Evolutionary conservation across 352 stramenopile species (phyloP), one percentile per base, ranked within the genome.

Genomic region (Phytophthora hybrid): DNA sequence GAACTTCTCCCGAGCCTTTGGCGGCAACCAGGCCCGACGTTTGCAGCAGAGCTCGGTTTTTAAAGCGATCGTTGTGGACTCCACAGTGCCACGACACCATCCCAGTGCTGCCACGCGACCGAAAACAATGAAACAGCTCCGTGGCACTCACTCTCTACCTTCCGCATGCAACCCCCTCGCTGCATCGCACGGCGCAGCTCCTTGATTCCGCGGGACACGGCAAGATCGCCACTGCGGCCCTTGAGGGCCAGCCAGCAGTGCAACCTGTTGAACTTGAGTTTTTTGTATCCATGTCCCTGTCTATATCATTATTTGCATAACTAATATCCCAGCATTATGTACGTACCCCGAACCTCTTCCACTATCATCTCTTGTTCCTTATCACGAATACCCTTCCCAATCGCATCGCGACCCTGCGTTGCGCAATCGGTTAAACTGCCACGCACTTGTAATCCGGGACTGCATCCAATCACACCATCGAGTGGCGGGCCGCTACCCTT

Each of bases 401-500:
- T 19, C 9, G n/a, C 26, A 2, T 59, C 19, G 19, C 14, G 18
- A 59, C 53, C 23, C 18, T 31, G 4, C 18, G 44, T 66, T 71
- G 65, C 65, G 65, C 65, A 72, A 72, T 66, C 58, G 34, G 32
- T 61, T 71, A 34, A 71, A 71, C 63, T 63, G 52, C 6, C 41
- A 49, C 41, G 16, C 41, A 49, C 41, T 29, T 13, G 46, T 60
- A 69, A 63, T 56, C 63, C 52, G 1, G 2, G 16, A 4, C 51
- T 66, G 68, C 68, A 71, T 74, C 68, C 61, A 66, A 74, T 74
- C 68, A 65, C 11, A 11, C 11, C 44, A 60, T 66, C 64, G 64
- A 60, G 29, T 74, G 68, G 66, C 14, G 39, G 23, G 23, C 9
- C 21, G 31, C 41, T 52, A 55, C 51, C 23, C 23, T 26, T 26